A percentile compares a stretch with the other conserved stretches of the same genome.
Evolutionary conservation across 2,329 filamentous ascomycete genomes (phyloP).

Genomic region (Fusarium sp.): DNA sequence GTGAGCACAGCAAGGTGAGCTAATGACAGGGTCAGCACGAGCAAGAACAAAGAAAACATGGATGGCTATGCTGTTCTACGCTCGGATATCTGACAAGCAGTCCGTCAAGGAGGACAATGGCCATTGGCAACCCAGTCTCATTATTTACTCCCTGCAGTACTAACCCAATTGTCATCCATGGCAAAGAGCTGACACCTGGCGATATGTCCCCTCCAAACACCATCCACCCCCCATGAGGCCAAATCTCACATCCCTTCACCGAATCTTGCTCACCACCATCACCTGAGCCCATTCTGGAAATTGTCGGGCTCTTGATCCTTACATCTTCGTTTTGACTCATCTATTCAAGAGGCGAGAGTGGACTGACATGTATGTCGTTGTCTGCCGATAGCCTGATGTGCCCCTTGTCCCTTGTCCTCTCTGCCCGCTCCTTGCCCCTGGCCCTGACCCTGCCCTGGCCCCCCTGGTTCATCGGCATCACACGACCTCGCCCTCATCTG

Average conservation of each 20-base stretch:
- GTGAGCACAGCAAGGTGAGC: not conserved
- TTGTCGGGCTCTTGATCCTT: not conserved
- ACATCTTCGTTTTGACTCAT: not conserved
- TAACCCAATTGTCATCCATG: not conserved
- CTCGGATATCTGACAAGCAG: not conserved
- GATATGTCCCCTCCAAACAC: not conserved
- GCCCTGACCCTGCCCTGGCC: constrained; percentile 15
- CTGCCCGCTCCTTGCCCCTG: constrained; percentile 1
- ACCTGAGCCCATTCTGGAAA: not conserved
- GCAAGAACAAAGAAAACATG: not conserved
- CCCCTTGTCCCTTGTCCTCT: not conserved
- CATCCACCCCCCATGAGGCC: constrained; percentile 11
- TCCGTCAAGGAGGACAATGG: not conserved
- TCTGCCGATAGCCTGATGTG: constrained; percentile 22
- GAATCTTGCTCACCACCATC: constrained; percentile 3
- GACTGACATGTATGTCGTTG: constrained; percentile 7
- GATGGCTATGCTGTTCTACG: not conserved
- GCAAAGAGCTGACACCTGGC: not conserved
- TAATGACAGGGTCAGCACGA: not conserved
- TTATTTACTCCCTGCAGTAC: not conserved
- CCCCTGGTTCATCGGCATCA: constrained; percentile 41
- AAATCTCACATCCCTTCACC: constrained; percentile 2
- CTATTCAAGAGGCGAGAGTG: not conserved
- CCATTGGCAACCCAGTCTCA: not conserved
- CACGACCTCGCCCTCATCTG: constrained; percentile 28